A percentile compares a stretch with the other conserved stretches of the same genome.
Evolutionary conservation across 176 grass and related monocot genomes (phyloP).

Genomic region (Oryza meridionalis): DNA sequence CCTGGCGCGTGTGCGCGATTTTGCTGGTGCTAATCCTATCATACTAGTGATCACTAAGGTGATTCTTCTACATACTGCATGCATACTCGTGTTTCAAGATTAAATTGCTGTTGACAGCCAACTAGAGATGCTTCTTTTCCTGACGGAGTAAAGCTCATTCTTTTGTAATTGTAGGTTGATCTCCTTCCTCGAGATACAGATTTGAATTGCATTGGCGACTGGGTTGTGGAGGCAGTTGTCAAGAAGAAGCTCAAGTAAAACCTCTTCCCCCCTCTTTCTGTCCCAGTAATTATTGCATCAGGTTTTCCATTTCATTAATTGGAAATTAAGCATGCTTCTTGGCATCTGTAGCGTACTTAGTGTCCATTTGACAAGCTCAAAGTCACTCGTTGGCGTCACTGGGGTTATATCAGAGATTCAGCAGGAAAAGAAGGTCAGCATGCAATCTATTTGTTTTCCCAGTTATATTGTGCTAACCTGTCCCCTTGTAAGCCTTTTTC

Average conservation of each 20-base stretch:
- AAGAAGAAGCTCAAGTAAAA: conserved; percentile 93
- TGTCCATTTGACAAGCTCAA: conserved; percentile 93
- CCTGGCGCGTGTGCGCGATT: conserved; percentile 74
- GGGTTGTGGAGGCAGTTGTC: conserved; percentile 82
- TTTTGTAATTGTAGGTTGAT: conserved; percentile 67
- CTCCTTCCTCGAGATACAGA: conserved; percentile 89
- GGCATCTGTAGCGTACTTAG: conserved; percentile 64
- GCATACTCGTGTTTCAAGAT: background rate
- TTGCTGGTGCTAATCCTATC: conserved; percentile 88
- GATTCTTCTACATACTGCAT: background rate
- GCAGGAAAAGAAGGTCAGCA: conserved; percentile 82
- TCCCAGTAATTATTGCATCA: background rate
- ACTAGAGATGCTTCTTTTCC: conserved; percentile 1
- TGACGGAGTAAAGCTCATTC: background rate
- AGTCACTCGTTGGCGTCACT: conserved; percentile 90
- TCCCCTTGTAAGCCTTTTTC: background rate
- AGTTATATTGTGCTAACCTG: background rate
- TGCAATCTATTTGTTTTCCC: background rate
- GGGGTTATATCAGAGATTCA: conserved; percentile 96
- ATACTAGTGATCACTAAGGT: conserved; percentile 97
- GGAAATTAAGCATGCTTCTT: background rate
- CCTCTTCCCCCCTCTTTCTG: background rate
- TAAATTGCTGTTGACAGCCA: background rate
- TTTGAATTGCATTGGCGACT: conserved; percentile 85
- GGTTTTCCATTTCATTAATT: background rate